Conservation (phyloP, 371 early-diverging fungal genomes). For the Enteropsectra breve region DNA sequence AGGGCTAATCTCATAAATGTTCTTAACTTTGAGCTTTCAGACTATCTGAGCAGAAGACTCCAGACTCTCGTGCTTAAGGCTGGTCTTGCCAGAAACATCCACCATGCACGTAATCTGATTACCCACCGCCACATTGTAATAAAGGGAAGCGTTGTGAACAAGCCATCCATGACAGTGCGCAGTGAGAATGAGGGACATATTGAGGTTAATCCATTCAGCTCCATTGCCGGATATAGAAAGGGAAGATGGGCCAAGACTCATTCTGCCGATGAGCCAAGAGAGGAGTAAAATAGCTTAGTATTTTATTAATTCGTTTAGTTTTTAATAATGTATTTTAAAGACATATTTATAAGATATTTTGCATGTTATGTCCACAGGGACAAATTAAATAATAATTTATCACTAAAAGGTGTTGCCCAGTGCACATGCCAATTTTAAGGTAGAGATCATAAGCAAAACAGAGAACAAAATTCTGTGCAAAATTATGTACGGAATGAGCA, state of each 20-base stretch:
- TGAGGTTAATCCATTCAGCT: slow-evolving; percentile 39
- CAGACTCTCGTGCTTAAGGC: slow-evolving; percentile 97
- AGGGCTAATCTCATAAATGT: slow-evolving; percentile 96
- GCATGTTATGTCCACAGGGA: too few species aligned
- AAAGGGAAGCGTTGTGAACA: slow-evolving; percentile 53
- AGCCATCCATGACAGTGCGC: slow-evolving; percentile 56
- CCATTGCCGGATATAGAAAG: slow-evolving; percentile 9
- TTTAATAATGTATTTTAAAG: too few species aligned
- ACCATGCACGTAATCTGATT: slow-evolving; percentile 97
- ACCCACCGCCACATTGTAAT: slow-evolving; percentile 62
- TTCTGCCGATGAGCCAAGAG: slow-evolving; percentile 1
- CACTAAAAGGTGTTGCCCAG: not conserved
- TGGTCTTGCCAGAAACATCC: slow-evolving; percentile 93
- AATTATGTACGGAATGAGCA: slow-evolving; percentile 24
- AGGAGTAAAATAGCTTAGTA: slow-evolving; percentile 9
- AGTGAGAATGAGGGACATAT: slow-evolving; percentile 57
- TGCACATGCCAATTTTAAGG: not conserved
- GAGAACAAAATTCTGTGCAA: not conserved
- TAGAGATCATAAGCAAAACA: slow-evolving; percentile 1
- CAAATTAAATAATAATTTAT: too few species aligned
- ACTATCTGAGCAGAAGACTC: slow-evolving; percentile 95
- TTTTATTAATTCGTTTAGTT: too few species aligned
- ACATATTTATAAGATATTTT: too few species aligned
- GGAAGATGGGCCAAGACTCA: not conserved
- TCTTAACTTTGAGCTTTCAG: slow-evolving; percentile 86